Evolutionary conservation across 495 filamentous ascomycete species (phyloP).

Genomic region (Lasiosphaeria miniovina): DNA sequence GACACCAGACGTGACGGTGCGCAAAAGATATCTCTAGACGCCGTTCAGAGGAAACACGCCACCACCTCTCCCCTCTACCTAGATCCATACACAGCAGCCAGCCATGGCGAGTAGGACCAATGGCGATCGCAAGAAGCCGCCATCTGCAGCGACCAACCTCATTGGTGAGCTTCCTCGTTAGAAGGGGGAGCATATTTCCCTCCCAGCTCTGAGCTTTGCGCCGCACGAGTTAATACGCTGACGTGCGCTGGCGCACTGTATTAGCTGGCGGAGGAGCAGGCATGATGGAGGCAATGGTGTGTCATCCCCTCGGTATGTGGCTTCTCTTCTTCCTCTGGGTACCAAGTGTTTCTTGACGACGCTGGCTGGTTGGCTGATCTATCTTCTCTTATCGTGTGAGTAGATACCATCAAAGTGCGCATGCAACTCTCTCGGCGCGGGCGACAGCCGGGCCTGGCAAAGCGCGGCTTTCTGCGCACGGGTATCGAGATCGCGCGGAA

Average conservation of each 20-base stretch:
- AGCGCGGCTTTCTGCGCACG: slow-evolving; percentile 83
- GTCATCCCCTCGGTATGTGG: slow-evolving; percentile 87
- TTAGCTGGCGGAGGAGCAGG: slow-evolving; percentile 94
- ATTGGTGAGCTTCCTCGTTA: slow-evolving; percentile 62
- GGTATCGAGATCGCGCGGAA: slow-evolving; percentile 82
- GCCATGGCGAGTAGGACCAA: slow-evolving; percentile 45
- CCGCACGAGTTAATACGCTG: slow-evolving; percentile 21
- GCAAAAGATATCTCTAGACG: background rate
- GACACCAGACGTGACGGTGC: background rate
- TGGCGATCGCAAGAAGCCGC: slow-evolving; percentile 71
- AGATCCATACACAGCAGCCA: slow-evolving; percentile 14
- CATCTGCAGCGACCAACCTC: slow-evolving; percentile 85
- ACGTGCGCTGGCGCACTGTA: slow-evolving; percentile 12
- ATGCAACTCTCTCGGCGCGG: slow-evolving; percentile 96
- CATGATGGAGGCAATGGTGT: slow-evolving; percentile 98
- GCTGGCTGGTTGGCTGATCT: slow-evolving; percentile 5
- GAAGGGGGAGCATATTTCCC: background rate
- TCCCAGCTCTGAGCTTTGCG: background rate
- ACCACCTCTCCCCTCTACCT: background rate
- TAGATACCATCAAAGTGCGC: slow-evolving; percentile 96
- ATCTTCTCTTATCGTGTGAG: background rate
- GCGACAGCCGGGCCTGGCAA: slow-evolving; percentile 73
- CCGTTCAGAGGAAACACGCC: background rate
- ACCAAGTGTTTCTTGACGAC: background rate
- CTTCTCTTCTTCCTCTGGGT: background rate